Base-by-base conservation (phyloP, 768 basidiomycete genomes). In the Lentinula detonsa region DNA sequence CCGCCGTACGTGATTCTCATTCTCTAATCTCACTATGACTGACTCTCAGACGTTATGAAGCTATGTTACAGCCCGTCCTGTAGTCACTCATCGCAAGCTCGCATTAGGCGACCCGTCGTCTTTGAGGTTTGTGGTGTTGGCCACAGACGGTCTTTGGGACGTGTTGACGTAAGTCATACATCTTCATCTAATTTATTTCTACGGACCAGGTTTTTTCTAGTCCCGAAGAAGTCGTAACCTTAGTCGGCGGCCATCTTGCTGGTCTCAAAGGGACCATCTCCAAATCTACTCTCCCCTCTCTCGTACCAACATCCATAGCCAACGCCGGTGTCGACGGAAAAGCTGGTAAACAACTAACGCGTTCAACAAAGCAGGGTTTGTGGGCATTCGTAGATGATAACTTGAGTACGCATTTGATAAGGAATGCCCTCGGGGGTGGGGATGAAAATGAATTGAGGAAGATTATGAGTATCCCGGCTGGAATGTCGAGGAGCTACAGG, bases 371-470 rank as follows among this genome's bases (percentile, higher is more conserved):
- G 9, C 64, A 77, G 35, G 85, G 85, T 13, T 77, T 79, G 9
- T 94, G 92, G 92, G 80, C 83, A 7, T 96, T 95, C 65, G 81
- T 78, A 52, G 91, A 95, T 67, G 85, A 86, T 16, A 90, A 93
- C 66, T 68, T 91, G 59, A 82, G 88, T 62, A 85, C 89, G 42
- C 94, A 95, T 72, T 75, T 96, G 16, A 92, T 95, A 61, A 81
- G 93, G 63, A 96, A 96, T 68, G 91, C 93, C n/a, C 85, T 95
- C 62, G 92, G 92, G n/a, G 93, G 94, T 34, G 90, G 83, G 2
- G 83, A 95, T 68, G 77, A 81, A 58, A 68, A 61, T 51, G 72
- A 73, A 54, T 77, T 95, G 61, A 80, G 85, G 54, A 79, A 75
- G 69, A 63, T 85, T 59, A 74, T 94, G 68, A 93, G 91, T 71